Evolutionary conservation across 371 early-diverging fungal species (phyloP).

Genomic region (Actinomortierella wolfii): DNA sequence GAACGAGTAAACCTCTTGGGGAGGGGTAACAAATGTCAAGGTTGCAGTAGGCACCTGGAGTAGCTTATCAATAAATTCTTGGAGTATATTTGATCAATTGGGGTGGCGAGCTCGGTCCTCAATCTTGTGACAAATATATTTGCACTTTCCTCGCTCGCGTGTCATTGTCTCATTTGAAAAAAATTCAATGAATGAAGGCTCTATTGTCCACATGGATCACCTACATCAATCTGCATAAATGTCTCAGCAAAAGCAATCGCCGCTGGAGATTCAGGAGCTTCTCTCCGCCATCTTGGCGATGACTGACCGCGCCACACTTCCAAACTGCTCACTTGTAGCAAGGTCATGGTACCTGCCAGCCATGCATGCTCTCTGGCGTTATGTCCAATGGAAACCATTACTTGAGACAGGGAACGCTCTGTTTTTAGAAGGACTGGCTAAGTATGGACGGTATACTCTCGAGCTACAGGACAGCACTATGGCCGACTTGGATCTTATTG

Average conservation of each 20-base stretch:
- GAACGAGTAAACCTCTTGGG: too few species aligned
- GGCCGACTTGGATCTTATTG: conserved; percentile 30
- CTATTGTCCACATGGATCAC: neutral
- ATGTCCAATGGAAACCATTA: conserved; percentile 29
- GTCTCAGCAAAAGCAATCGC: conserved; percentile 10
- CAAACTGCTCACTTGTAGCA: conserved; percentile 27
- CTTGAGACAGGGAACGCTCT: conserved; percentile 8
- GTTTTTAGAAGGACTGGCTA: conserved; percentile 31
- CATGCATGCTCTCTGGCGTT: conserved; percentile 26
- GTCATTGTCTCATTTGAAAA: neutral
- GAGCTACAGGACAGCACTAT: conserved; percentile 38
- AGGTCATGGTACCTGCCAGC: conserved; percentile 31
- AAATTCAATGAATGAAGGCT: too few species aligned
- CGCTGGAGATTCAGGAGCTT: conserved; percentile 34
- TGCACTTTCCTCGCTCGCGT: too few species aligned
- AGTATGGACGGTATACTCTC: conserved; percentile 29
- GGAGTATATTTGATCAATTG: too few species aligned
- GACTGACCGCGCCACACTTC: conserved; percentile 23
- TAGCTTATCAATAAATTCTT: too few species aligned
- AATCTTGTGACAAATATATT: too few species aligned
- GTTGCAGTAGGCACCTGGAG: too few species aligned
- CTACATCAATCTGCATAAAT: neutral
- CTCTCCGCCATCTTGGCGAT: conserved; percentile 30
- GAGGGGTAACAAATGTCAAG: too few species aligned
- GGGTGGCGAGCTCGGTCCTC: too few species aligned